A percentile compares a stretch with the other conserved stretches of the same genome.
Conservation (phyloP, 176 grass and related monocot species). For the Metroxylon sagu region DNA sequence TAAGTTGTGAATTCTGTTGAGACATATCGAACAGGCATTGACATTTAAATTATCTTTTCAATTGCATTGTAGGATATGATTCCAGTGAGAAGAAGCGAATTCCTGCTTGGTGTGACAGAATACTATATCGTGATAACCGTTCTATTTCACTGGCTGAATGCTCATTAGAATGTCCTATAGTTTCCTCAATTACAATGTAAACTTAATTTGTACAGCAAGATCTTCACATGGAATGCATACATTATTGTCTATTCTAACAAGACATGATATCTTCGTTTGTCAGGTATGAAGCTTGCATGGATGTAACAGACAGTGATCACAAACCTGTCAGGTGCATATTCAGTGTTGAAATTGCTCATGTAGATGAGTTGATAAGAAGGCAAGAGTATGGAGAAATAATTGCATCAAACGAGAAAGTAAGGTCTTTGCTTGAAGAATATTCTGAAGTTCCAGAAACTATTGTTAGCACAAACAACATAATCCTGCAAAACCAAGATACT, state of each 20-base stretch:
- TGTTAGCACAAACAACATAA: constrained; percentile 67
- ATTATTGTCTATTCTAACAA: neutral
- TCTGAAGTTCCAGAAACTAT: constrained; percentile 64
- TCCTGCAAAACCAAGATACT: constrained; percentile 65
- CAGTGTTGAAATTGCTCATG: constrained; percentile 76
- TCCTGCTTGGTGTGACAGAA: constrained; percentile 97
- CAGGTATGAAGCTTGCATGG: constrained; percentile 97
- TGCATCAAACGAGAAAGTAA: constrained; percentile 48
- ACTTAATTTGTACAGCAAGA: constrained; percentile 14
- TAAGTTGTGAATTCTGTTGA: no score
- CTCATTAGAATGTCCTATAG: constrained; percentile 80
- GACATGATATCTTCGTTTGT: constrained; percentile 8
- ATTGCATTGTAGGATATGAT: constrained; percentile 72
- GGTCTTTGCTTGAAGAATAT: constrained; percentile 52
- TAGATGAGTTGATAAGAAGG: constrained; percentile 73
- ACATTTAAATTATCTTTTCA: constrained; percentile 18
- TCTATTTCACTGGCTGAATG: constrained; percentile 75
- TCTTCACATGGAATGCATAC: neutral
- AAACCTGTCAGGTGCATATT: constrained; percentile 96
- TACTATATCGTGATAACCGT: constrained; percentile 86
- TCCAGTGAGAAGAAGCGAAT: constrained; percentile 93
- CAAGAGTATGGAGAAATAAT: constrained; percentile 81
- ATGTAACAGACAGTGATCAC: constrained; percentile 87
- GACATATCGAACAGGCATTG: neutral
- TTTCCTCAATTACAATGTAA: constrained; percentile 82